Evolutionary conservation across 495 filamentous ascomycete species (phyloP).

Genomic region (Xanthoparmelia taractica): DNA sequence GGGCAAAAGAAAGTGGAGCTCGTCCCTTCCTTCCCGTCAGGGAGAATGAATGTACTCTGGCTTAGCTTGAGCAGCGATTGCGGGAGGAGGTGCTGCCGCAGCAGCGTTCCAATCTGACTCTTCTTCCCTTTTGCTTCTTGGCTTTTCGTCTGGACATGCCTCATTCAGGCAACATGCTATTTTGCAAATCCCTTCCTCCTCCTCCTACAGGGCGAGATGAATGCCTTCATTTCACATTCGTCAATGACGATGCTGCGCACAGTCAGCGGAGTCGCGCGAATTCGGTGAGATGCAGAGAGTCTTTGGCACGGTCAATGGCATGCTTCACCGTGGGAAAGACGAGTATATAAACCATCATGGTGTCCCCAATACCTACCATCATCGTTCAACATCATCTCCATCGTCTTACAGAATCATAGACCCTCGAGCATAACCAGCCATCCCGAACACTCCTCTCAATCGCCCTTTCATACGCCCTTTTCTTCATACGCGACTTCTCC

Average conservation of each 20-base stretch:
- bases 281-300: background rate
- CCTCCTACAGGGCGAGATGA: background rate
- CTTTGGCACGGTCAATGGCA: background rate
- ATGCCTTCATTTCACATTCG: background rate
- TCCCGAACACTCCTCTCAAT: background rate
- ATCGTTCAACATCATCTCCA: background rate
- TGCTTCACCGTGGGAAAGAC: background rate
- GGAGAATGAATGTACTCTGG: background rate
- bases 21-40: background rate
- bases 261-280: background rate
- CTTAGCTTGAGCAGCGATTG: background rate
- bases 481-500: background rate
- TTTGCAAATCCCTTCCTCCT: background rate
- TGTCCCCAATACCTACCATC: background rate
- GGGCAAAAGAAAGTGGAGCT: background rate
- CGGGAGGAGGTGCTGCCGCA: background rate
- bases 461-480: background rate
- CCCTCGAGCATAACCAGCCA: background rate
- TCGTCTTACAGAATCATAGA: background rate
- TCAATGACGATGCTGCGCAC: background rate
- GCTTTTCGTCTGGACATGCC: background rate
- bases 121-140: background rate
- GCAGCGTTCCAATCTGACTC: background rate
- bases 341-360: background rate
- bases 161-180: background rate